Percentiles rank a stretch among this genome's conserved stretches.
Conservation (phyloP, 2,329 filamentous ascomycete genomes). For the Colletotrichum sublineola region DNA sequence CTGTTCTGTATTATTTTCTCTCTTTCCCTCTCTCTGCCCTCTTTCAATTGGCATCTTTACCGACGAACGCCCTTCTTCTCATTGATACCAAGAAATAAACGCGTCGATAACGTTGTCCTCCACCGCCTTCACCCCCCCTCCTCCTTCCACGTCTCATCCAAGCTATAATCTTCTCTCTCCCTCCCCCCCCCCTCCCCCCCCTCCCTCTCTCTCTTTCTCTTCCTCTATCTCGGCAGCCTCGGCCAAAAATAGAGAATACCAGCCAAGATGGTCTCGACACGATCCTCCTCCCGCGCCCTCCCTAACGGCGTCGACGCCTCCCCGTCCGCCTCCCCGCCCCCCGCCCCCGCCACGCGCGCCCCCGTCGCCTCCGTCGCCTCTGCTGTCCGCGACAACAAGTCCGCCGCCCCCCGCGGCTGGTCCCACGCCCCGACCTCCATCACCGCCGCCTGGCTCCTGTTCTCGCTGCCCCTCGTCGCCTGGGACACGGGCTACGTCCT, state of each 20-base stretch:
- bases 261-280: slow-evolving; percentile 54
- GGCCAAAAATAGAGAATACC: too few relatives aligned
- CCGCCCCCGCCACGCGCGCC: slow-evolving; percentile 24
- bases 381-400: slow-evolving; percentile 18
- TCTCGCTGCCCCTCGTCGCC: slow-evolving; percentile 82
- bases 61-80: not conserved
- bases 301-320: slow-evolving; percentile 45
- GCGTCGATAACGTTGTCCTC: not conserved
- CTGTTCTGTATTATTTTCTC: too few relatives aligned
- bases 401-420: slow-evolving; percentile 25
- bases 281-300: slow-evolving; percentile 51
- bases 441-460: slow-evolving; percentile 76
- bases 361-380: slow-evolving; percentile 34
- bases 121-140: not conserved
- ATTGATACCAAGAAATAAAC: not conserved
- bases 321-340: slow-evolving; percentile 37
- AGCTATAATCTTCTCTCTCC: too few relatives aligned
- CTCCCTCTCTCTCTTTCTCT: not conserved
- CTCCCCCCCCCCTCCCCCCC: not conserved
- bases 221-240: not conserved
- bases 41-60: slow-evolving; percentile 7
- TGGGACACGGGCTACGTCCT: slow-evolving; percentile 89
- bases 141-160: too few relatives aligned
- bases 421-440: slow-evolving; percentile 60
- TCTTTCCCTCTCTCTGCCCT: not conserved